phyloP scores from a whole-genome alignment of 768 basidiomycete genomes.

The Xerocomus brunneocitrinus region DNA sequence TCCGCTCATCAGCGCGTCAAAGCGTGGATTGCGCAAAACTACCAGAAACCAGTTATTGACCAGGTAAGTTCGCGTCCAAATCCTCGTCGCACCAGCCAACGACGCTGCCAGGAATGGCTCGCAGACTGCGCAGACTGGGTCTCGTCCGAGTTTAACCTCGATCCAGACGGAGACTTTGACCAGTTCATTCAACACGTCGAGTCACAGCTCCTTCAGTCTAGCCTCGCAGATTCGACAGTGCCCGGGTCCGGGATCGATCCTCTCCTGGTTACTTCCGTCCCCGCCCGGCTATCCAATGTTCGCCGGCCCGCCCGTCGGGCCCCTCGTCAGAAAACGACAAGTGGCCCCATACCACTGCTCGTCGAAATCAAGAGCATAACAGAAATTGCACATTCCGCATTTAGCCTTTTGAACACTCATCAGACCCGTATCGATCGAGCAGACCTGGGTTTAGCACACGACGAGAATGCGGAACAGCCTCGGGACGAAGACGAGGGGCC shows the following conservation, averaged over 20 bases:
- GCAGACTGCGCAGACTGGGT: slow-evolving; percentile 69
- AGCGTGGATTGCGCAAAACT: slow-evolving; percentile 51
- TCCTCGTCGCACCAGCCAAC: not conserved
- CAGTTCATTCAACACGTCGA: slow-evolving; percentile 54
- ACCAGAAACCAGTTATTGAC: slow-evolving; percentile 62
- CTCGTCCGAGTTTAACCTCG: slow-evolving; percentile 40
- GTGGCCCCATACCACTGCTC: slow-evolving; percentile 48
- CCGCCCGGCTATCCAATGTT: not conserved
- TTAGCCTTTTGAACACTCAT: slow-evolving; percentile 62
- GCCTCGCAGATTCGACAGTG: slow-evolving; percentile 67
- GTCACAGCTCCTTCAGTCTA: slow-evolving; percentile 66
- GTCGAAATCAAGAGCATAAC: slow-evolving; percentile 76
- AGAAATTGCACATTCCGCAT: slow-evolving; percentile 83
- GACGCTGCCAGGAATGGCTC: slow-evolving; percentile 61
- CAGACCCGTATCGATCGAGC: slow-evolving; percentile 59
- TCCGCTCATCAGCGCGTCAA: slow-evolving; percentile 30
- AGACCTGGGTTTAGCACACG: slow-evolving; percentile 39
- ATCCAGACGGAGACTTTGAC: slow-evolving; percentile 44
- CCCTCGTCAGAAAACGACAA: slow-evolving; percentile 18
- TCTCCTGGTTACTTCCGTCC: slow-evolving; percentile 12
- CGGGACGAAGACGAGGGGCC: slow-evolving; percentile 59
- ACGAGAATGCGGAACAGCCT: slow-evolving; percentile 34
- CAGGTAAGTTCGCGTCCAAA: slow-evolving; percentile 36
- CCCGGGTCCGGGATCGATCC: slow-evolving; percentile 58
- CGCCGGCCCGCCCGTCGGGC: slow-evolving; percentile 4